phyloP scores from a whole-genome alignment of 2,329 filamentous ascomycete species.

The Xylariales sp. region DNA sequence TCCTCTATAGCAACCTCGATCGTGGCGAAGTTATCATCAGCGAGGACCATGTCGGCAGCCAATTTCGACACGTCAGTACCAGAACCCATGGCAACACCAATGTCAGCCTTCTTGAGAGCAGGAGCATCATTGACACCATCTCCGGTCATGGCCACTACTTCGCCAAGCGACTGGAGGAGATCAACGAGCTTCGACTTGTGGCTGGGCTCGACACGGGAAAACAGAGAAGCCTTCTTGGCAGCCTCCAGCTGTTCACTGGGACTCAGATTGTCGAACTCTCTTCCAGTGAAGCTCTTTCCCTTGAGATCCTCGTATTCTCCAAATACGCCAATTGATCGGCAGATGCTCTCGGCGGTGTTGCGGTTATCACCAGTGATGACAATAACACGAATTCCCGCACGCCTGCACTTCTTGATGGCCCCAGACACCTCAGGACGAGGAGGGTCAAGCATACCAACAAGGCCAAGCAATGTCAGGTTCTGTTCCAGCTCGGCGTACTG shows the following conservation, averaged over 20 bases:
- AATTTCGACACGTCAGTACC: conserved; percentile 96
- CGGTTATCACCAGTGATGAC: conserved; percentile 98
- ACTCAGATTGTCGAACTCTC: conserved; percentile 85
- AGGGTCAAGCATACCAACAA: conserved; percentile 95
- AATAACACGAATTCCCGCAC: conserved; percentile 91
- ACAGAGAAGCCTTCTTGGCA: conserved; percentile 80
- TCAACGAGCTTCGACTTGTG: conserved; percentile 99
- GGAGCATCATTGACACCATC: conserved; percentile 98
- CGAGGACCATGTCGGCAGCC: conserved; percentile 96
- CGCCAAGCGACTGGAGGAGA: conserved; percentile 83
- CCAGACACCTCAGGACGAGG: conserved; percentile 84
- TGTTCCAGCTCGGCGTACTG: conserved; percentile 88
- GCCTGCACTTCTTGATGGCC: conserved; percentile 84
- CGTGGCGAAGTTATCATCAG: conserved; percentile 98
- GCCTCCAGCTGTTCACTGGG: conserved; percentile 76
- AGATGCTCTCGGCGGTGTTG: conserved; percentile 96
- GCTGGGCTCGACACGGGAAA: conserved; percentile 90
- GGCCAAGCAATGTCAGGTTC: conserved; percentile 87
- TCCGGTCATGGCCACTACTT: conserved; percentile 98
- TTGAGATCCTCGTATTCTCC: conserved; percentile 72
- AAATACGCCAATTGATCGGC: conserved; percentile 94
- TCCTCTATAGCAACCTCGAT: conserved; percentile 96
- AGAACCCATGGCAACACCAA: conserved; percentile 97
- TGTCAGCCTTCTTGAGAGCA: conserved; percentile 96
- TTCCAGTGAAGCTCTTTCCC: conserved; percentile 92